phyloP scores from a whole-genome alignment of 1,284 basidiomycete species.

The Marasmius oreades region DNA sequence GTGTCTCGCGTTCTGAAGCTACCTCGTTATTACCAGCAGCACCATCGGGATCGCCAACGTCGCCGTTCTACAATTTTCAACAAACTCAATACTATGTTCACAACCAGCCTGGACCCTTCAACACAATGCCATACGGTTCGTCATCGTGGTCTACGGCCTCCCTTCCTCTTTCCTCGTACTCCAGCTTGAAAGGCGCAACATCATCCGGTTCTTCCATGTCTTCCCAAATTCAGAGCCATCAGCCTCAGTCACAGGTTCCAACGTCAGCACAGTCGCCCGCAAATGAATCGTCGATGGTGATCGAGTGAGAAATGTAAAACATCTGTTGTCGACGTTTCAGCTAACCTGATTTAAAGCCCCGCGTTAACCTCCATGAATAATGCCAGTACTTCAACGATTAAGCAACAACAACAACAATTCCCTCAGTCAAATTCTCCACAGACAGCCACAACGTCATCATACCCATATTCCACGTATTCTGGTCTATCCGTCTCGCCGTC shows the following conservation, averaged over 20 bases:
- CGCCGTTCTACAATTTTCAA: constrained; percentile 29
- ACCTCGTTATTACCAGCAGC: constrained; percentile 25
- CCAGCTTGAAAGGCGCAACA: constrained; percentile 71
- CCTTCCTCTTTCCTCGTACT: constrained; percentile 69
- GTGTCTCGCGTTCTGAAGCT: constrained; percentile 12
- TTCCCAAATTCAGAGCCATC: constrained; percentile 23
- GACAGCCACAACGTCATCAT: constrained; percentile 5
- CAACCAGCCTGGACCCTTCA: constrained; percentile 46
- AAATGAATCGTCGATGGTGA: constrained; percentile 30
- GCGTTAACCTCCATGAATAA: constrained; percentile 47
- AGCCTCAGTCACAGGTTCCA: constrained; percentile 23
- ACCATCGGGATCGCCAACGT: constrained; percentile 34
- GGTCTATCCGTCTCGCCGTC: neutral
- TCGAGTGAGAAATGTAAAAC: constrained; percentile 34
- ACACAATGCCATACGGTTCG: constrained; percentile 48
- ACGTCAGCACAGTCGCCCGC: constrained; percentile 21
- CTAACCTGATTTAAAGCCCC: constrained; percentile 36
- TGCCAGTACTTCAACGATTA: constrained; percentile 30
- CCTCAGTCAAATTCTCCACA: constrained; percentile 20
- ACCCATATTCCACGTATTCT: constrained; percentile 4
- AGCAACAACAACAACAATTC: constrained; percentile 13
- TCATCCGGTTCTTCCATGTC: constrained; percentile 26
- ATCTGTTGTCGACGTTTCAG: constrained; percentile 15
- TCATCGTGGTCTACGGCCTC: constrained; percentile 41
- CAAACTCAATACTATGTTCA: constrained; percentile 31